phyloP scores from a whole-genome alignment of 2,329 filamentous ascomycete genomes.

The Beauveria medogensis region DNA sequence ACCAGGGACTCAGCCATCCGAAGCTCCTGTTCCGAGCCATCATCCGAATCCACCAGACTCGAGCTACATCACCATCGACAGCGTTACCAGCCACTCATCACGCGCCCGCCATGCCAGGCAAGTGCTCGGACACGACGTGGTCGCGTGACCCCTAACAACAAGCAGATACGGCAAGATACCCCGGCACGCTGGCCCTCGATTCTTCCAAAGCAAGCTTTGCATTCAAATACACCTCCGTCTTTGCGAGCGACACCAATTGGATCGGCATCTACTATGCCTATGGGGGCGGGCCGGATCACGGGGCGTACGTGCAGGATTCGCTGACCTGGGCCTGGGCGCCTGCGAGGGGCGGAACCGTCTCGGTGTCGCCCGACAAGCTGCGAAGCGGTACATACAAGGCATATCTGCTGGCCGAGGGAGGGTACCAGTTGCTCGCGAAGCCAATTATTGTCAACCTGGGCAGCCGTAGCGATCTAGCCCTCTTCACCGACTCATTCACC shows the following conservation, averaged over 20 bases:
- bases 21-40: too few relatives aligned
- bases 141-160: slow-evolving; percentile 2
- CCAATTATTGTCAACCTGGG: slow-evolving; percentile 1
- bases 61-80: too few relatives aligned
- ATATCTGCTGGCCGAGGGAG: not conserved
- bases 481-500: slow-evolving; percentile 25
- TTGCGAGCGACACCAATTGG: slow-evolving; percentile 18
- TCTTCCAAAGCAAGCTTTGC: slow-evolving; percentile 11
- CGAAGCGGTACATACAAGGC: slow-evolving; percentile 3
- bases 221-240: slow-evolving; percentile 16
- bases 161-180: not conserved
- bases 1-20: too few relatives aligned
- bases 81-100: not conserved
- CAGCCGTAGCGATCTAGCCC: slow-evolving; percentile 6
- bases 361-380: slow-evolving; percentile 4
- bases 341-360: slow-evolving; percentile 12
- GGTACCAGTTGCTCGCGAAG: not conserved
- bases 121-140: not conserved
- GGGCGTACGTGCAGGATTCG: slow-evolving; percentile 13
- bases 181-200: not conserved
- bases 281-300: slow-evolving; percentile 16
- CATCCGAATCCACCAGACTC: too few relatives aligned
- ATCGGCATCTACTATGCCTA: slow-evolving; percentile 18
- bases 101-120: not conserved
- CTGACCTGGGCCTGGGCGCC: slow-evolving; percentile 20